Evolutionary conservation across 1,284 basidiomycete genomes (phyloP).

Genomic region (Phylloboletellus chloephorus): DNA sequence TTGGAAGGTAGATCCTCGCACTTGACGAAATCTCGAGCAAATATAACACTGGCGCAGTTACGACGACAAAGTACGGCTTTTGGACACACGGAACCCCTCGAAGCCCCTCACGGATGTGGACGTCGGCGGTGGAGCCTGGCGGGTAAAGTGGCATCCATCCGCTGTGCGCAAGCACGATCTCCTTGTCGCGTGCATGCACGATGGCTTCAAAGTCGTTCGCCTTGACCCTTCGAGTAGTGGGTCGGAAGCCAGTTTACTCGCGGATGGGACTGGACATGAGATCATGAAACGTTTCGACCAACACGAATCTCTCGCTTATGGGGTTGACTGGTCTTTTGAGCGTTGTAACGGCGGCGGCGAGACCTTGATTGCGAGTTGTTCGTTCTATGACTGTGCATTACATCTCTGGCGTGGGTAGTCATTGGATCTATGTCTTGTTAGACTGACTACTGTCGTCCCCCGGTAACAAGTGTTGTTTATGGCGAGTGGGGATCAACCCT

Average conservation of each 20-base stretch:
- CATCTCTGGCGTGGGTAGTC: slow-evolving; percentile 71
- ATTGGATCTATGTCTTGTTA: not conserved
- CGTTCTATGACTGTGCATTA: slow-evolving; percentile 91
- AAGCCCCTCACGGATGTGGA: slow-evolving; percentile 56
- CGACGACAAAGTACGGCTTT: slow-evolving; percentile 76
- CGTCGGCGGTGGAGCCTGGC: slow-evolving; percentile 92
- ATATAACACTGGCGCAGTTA: slow-evolving; percentile 53
- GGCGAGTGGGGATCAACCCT: slow-evolving; percentile 7
- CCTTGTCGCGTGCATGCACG: slow-evolving; percentile 94
- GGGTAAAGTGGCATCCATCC: slow-evolving; percentile 92
- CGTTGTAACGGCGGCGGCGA: slow-evolving; percentile 20
- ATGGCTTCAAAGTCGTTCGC: slow-evolving; percentile 82
- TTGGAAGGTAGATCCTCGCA: slow-evolving; percentile 66
- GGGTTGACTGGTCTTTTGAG: slow-evolving; percentile 85
- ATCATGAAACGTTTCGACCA: slow-evolving; percentile 64
- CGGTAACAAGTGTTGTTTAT: not conserved
- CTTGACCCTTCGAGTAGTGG: slow-evolving; percentile 14
- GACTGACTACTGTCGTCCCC: not conserved
- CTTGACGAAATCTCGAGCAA: not conserved
- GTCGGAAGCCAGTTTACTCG: slow-evolving; percentile 3
- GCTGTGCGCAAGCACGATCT: slow-evolving; percentile 58
- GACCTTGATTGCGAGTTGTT: slow-evolving; percentile 81
- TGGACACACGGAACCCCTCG: slow-evolving; percentile 72
- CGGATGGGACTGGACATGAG: slow-evolving; percentile 27
- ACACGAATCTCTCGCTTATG: slow-evolving; percentile 89